Evolutionary conservation across 1,284 basidiomycete species (phyloP), one percentile per base, ranked within the genome.

Genomic region (Stygiomarasmius scandens): DNA sequence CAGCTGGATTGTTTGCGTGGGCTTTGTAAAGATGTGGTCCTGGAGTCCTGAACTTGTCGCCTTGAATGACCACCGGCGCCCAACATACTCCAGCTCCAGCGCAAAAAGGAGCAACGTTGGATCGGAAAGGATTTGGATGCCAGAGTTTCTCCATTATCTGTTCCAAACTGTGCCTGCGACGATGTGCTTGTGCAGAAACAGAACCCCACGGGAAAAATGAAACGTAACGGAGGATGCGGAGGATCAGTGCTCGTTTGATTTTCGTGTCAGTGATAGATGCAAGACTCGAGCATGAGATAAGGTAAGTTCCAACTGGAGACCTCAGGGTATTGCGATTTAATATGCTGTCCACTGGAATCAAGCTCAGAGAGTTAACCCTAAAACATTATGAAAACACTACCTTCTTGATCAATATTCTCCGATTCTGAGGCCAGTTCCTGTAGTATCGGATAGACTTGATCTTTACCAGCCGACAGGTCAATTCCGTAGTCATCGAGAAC

Each of bases 131-230:
- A 32, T 73, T 53, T 14, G 64, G 64, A 0, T 64, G 44, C 79
- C 81, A 87, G 9, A 90, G 56, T 3, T 72, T 70, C 9, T 68
- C 55, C 27, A 79, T 66, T 58, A 90, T 83, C 38, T 74, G 76
- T 2, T 73, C 61, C 22, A 87, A 66, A 50, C 77, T 78, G 5
- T 58, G 59, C 47, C 65, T 67, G 6, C 81, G 77, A 34, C 88
- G 79, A 55, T 79, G 71, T 2, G 77, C 81, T 64, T 90, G 85
- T 3, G 89, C 81, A 16, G 74, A 76, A 20, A 79, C 62, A 46
- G 84, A 83, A 3, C 90, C 90, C 91, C 91, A 93, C 2, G 89
- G 86, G 34, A 81, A 75, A 47, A 84, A 84, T 1, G 90, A 92
- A 44, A 85, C 72, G 64, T 84, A 88, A 12, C 89, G 87, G 29